Evolutionary conservation across 108 stramenopile species (phyloP).

Genomic region (Nitzschia sp.): DNA sequence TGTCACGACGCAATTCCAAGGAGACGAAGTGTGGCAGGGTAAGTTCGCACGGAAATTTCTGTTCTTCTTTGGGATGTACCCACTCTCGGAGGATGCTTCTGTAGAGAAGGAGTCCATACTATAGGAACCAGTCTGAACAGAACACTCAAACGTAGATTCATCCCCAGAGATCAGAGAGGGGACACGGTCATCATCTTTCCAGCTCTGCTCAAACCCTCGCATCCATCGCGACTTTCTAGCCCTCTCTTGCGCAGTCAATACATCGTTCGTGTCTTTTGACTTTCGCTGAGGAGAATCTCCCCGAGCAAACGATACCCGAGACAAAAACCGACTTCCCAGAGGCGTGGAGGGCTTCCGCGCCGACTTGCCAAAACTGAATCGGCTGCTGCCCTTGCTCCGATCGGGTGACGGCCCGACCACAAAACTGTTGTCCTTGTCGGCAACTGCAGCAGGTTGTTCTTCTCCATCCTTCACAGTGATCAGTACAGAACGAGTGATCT

Average conservation of each 20-base stretch:
- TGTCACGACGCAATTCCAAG: neutral
- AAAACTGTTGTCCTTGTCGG: neutral
- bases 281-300: neutral
- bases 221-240: constrained; percentile 29
- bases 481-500: constrained; percentile 23
- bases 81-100: constrained; percentile 2
- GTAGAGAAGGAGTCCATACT: neutral
- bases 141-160: constrained; percentile 2
- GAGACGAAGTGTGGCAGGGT: neutral
- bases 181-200: constrained; percentile 1
- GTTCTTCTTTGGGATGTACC: neutral
- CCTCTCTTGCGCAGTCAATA: constrained; percentile 1
- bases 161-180: neutral
- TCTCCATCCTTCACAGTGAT: constrained; percentile 27
- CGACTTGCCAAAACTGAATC: neutral
- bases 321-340: neutral
- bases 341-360: neutral
- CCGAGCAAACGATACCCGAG: neutral
- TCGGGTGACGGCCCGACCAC: constrained; percentile 6
- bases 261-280: neutral
- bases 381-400: neutral
- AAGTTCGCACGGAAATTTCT: neutral
- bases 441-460: neutral
- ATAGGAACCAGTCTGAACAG: neutral
- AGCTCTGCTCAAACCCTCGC: constrained; percentile 17